Evolutionary conservation across 805 yeast genomes (phyloP), one percentile per base, ranked within the genome.

Genomic region (Isabelozyma heimii): DNA sequence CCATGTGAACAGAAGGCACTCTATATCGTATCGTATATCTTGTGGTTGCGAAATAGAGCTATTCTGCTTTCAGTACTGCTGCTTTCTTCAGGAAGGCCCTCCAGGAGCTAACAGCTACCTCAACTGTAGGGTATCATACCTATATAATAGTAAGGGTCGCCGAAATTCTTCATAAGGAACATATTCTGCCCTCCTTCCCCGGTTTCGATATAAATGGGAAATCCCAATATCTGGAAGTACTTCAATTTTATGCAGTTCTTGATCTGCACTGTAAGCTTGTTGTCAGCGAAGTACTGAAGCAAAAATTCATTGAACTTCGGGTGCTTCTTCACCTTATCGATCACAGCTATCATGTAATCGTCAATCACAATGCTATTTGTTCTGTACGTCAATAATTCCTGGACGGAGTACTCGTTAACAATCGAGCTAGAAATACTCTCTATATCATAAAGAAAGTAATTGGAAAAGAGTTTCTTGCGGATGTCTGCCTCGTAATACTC

Each of bases 321-420:
- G 12, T 40, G 10, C 5, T 14, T n/a, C n/a, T 9, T 14, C 5
- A 40, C 42, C 10, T 8, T 8, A 16, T 43, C 35, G 24, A 55
- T 48, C 14, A 55, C 50, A n/a, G 42, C 38, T 8, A 43, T 28
- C 27, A 48, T 47, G 37, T 46, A 42, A 17, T 55, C 53, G 44
- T 54, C 52, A 16, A 47, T 27, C 12, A 49, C 15, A 13, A 46
- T 41, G 27, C 40, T 43, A 40, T 37, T 30, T 8, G n/a, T 24
- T 24, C 44, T 5, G 26, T 45, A 28, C 8, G 37, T 45, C 16
- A 45, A 26, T 7, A 24, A 12, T 14, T 15, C 24, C 17, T 40
- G 27, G 27, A 16, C 12, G 12, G 27, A 15, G 5, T 12, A 12
- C n/a, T 14, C 15, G 27, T 40, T 17, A 6, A 13, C 17, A 2